Evolutionary conservation across 345 rosid species (phyloP), one percentile per base, ranked within the genome.

Genomic region (Citrus australasica): DNA sequence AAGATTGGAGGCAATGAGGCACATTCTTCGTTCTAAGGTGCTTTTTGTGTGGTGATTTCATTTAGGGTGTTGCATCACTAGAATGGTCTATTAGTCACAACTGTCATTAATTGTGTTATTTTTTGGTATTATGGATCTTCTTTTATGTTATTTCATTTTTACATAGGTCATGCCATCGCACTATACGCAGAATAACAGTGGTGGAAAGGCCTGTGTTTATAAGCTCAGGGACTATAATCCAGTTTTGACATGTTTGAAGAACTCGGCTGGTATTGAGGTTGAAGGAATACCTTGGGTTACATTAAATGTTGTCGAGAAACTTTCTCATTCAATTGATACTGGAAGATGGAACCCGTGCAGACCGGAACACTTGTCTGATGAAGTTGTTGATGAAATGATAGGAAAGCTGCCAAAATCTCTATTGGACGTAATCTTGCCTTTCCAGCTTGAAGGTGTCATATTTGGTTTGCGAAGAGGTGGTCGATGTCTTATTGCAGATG

Each of bases 401-500:
- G 75, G 65, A 42, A 91, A 77, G 77, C 84, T 95, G 69, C 98
- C 99, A 8, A 89, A 81, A 67, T 90, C 73, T 73, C 73, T 95
- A 71, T 75, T 86, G 79, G 87, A 88, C 64, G 72, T 83, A 2
- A 93, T 95, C 75, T 83, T 93, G 82, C 98, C 99, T 71, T 95
- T 95, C 82, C 99, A 95, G 80, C 88, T 88, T 53, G 96, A 92
- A 80, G 99, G 99, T 67, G 71, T 95, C 75, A 90, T 86, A 69
- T 95, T 91, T 84, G 98, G 94, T 35, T 67, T 95, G 80, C 87
- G 73, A 83, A 87, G 99, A 81, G 98, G 99, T 56, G 99, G 98
- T 5, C 91, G 92, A 78, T 95, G 98, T 86, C 92, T 95, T 46
- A 93, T 93, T 82, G 98, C 98, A 42, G 98, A 95, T 87, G 99